phyloP scores from a whole-genome alignment of 2,329 filamentous ascomycete genomes.

The Myriosclerotinia scirpicola region DNA sequence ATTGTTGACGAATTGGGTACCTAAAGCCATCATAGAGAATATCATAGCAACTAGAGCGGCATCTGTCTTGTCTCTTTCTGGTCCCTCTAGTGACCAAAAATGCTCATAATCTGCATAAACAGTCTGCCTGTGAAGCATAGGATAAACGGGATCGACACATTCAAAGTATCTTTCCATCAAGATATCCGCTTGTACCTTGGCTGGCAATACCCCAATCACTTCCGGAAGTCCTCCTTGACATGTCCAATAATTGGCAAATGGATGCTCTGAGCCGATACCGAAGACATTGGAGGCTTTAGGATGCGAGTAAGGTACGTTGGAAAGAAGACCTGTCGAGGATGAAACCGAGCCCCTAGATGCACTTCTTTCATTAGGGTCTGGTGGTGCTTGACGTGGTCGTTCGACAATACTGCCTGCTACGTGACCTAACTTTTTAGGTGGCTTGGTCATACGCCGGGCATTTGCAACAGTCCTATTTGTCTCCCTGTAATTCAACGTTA shows the following conservation, averaged over 20 bases:
- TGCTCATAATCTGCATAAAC: constrained; percentile 78
- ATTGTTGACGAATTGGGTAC: constrained; percentile 69
- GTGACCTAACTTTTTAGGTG: constrained; percentile 52
- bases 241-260: constrained; percentile 84
- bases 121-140: constrained; percentile 72
- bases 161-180: constrained; percentile 64
- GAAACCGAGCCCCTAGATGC: constrained; percentile 35
- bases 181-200: constrained; percentile 73
- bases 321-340: constrained; percentile 60
- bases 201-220: constrained; percentile 72
- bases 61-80: constrained; percentile 62
- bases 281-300: constrained; percentile 75
- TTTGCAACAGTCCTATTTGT: constrained; percentile 55
- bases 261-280: constrained; percentile 75
- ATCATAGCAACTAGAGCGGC: constrained; percentile 70
- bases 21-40: constrained; percentile 75
- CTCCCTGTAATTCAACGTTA: constrained; percentile 47
- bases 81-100: constrained; percentile 64
- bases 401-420: constrained; percentile 31
- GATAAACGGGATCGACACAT: constrained; percentile 76
- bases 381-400: constrained; percentile 31
- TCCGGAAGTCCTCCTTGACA: constrained; percentile 73
- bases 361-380: constrained; percentile 32
- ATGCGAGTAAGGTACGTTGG: constrained; percentile 70
- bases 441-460: constrained; percentile 57